phyloP scores from a whole-genome alignment of 139 green algal species.

The Cymbomonas tetramitiformis region DNA sequence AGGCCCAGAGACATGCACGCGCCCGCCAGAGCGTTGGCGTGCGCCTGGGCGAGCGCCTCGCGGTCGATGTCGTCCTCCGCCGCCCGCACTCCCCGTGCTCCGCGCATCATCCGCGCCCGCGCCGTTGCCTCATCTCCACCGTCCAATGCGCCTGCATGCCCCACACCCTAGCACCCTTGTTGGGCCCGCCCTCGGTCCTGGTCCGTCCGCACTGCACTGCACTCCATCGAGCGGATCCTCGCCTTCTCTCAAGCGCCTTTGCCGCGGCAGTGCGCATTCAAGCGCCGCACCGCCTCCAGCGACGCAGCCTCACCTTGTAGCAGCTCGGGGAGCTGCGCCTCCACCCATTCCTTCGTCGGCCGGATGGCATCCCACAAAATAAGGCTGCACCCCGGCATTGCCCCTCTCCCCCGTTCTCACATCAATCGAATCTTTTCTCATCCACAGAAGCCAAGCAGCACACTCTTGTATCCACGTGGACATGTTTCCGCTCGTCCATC shows the following conservation, averaged over 20 bases:
- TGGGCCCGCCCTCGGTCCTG: too few species aligned
- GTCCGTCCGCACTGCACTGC: too few species aligned
- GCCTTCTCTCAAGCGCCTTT: too few species aligned
- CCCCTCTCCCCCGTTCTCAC: too few species aligned
- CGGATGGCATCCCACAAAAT: constrained; percentile 21
- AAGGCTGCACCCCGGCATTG: background rate
- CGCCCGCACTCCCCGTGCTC: background rate
- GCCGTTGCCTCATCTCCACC: background rate
- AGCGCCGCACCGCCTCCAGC: too few species aligned
- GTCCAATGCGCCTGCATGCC: background rate
- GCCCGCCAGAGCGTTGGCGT: constrained; percentile 45
- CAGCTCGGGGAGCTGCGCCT: constrained; percentile 45
- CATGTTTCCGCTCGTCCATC: too few species aligned
- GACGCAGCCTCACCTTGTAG: constrained; percentile 32
- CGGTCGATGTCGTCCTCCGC: constrained; percentile 17
- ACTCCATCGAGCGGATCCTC: too few species aligned
- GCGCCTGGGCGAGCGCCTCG: constrained; percentile 35
- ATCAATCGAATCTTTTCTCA: too few species aligned
- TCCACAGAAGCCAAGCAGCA: too few species aligned
- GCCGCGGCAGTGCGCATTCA: too few species aligned
- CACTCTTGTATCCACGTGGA: too few species aligned
- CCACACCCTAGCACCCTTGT: background rate
- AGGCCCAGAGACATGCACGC: constrained; percentile 74
- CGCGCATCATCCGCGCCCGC: background rate
- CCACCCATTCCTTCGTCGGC: constrained; percentile 44